phyloP scores from a whole-genome alignment of 2,329 filamentous ascomycete species.

The Fusarium armeniacum region DNA sequence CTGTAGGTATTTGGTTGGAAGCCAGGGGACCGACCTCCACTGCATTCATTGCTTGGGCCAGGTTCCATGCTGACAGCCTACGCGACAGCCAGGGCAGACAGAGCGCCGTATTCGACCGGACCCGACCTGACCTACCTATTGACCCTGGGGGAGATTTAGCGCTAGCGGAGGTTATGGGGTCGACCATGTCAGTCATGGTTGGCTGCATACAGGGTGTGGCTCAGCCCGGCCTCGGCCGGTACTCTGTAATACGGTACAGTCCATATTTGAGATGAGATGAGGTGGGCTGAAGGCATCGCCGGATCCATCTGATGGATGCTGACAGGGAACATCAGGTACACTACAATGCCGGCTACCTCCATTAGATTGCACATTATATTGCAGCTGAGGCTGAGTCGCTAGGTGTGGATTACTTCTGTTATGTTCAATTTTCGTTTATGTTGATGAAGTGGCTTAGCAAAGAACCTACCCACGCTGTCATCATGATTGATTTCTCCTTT shows the following conservation, averaged over 20 bases:
- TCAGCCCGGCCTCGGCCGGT: constrained; percentile 1
- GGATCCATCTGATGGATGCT: constrained; percentile 31
- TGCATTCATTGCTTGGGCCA: background rate
- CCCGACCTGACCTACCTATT: background rate
- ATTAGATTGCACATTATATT: constrained; percentile 10
- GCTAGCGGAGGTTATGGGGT: constrained; percentile 13
- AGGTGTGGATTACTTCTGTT: constrained; percentile 16
- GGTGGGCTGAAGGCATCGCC: constrained; percentile 24
- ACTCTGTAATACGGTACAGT: background rate
- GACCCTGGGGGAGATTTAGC: constrained; percentile 21
- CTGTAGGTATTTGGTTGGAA: background rate
- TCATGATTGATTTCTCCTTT: constrained; percentile 20
- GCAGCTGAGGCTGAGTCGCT: constrained; percentile 31
- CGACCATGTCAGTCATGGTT: constrained; percentile 23
- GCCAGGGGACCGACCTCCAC: constrained; percentile 19
- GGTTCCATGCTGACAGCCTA: constrained; percentile 17
- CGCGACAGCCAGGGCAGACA: constrained; percentile 10
- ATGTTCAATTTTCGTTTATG: constrained; percentile 26
- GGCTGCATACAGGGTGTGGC: constrained; percentile 27
- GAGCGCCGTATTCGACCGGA: constrained; percentile 21
- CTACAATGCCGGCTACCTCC: constrained; percentile 16
- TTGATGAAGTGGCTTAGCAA: constrained; percentile 28
- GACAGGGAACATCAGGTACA: constrained; percentile 10
- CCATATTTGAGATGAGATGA: constrained; percentile 10
- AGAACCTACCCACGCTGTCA: background rate